Evolutionary conservation across 2,329 filamentous ascomycete species (phyloP), one percentile per base, ranked within the genome.

Genomic region (Dothistroma pini): DNA sequence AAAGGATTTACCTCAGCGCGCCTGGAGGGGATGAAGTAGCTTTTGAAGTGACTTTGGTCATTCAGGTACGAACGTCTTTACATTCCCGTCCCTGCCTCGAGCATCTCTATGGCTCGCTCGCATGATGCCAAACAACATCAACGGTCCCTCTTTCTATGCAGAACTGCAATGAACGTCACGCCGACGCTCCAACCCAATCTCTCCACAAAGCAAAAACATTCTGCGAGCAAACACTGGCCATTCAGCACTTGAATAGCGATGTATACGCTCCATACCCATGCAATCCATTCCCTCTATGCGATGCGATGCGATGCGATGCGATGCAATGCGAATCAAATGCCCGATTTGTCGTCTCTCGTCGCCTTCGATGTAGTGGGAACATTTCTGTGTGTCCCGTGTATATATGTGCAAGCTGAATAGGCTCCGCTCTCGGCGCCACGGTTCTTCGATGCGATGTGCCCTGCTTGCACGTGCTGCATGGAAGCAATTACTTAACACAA

Each of bases 171-270:
- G 5, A 44, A 8, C n/a, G 14, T n/a, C 2, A 44, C 41, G 41
- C 41, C 41, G 41, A 44, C 41, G 41, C 9, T 19, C n/a, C 41
- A 9, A 14, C 2, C 41, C 16, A 44, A 5, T 19, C n/a, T 19
- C 41, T 44, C 41, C n/a, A 19, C 41, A 19, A 44, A 44, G 41
- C 41, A 55, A 49, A 47, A 38, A 52, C 12, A 38, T 44, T 60
- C 62, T 29, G 25, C 25, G 25, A 38, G 14, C 9, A 1, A 44
- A 44, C 9, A 44, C 41, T 44, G 41, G 65, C 69, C 62, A 70
- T 69, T 70, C 69, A 70, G 69, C 69, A 70, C 69, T 70, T 70
- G 69, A 70, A 69, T 69, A 63, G 60, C 60, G 59, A 61, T 60
- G 57, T 57, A 52, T 53, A 49, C 63, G n/a, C n/a, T 56, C 22